A percentile compares a stretch with the other conserved stretches of the same genome.
Evolutionary conservation across 305 asterid genomes (phyloP).

Genomic region (Fraxinus latifolia): DNA sequence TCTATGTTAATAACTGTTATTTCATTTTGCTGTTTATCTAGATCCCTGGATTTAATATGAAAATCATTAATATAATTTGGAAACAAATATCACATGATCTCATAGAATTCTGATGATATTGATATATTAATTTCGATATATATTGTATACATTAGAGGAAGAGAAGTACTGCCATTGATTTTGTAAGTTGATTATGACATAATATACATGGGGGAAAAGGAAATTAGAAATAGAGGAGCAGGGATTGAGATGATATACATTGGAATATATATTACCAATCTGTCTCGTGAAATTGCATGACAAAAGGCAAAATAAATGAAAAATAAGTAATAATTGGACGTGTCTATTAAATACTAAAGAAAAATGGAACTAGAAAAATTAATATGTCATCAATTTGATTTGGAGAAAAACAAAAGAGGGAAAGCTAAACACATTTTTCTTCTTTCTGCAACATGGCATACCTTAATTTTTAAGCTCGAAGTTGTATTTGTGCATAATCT

Average conservation of each 20-base stretch:
- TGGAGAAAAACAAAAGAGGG: background rate
- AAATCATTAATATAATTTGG: background rate
- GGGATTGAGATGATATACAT: background rate
- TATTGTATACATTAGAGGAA: background rate
- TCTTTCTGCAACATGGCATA: background rate
- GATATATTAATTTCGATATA: background rate
- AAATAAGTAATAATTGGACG: background rate
- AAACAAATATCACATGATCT: background rate
- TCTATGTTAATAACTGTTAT: background rate
- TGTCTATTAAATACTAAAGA: background rate
- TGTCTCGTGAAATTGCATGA: background rate
- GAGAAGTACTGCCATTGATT: background rate
- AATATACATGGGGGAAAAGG: background rate
- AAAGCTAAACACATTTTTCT: background rate
- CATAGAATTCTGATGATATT: background rate
- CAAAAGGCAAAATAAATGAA: background rate
- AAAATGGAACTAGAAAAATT: background rate
- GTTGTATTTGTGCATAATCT: background rate
- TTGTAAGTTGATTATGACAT: background rate
- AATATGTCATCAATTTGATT: background rate
- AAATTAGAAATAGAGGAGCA: background rate
- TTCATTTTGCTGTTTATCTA: background rate
- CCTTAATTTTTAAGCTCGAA: background rate
- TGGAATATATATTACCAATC: background rate
- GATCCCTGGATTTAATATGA: background rate